These are phyloP conservation scores for Yarrowia sp. DNA, from an alignment of 805 yeast genomes.

Conservation along the genomic window DNA sequence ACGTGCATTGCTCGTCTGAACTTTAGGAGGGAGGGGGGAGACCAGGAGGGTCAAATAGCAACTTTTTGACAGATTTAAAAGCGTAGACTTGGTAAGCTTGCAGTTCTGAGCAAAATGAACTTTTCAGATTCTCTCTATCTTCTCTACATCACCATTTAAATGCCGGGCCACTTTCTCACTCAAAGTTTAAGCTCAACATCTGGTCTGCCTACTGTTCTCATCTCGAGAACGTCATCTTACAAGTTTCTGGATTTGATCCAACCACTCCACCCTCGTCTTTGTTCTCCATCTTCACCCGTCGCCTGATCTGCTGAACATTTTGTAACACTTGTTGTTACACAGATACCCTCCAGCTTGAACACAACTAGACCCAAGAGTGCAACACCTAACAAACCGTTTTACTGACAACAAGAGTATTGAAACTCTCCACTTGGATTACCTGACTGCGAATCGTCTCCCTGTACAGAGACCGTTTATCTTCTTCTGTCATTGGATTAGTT, in stretches of 20 bases:
- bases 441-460: too few species aligned
- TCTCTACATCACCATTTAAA: not conserved
- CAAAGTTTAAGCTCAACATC: constrained; percentile 23
- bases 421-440: too few species aligned
- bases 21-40: not conserved
- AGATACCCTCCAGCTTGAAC: too few species aligned
- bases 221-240: not conserved
- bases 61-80: not conserved
- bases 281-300: too few species aligned
- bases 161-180: too few species aligned
- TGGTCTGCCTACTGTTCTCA: not conserved
- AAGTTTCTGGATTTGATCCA: not conserved
- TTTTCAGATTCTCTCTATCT: not conserved
- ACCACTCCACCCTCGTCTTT: not conserved
- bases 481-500: too few species aligned
- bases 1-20: constrained; percentile 26
- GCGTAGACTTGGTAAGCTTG: not conserved
- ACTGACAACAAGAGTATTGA: too few species aligned
- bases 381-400: too few species aligned
- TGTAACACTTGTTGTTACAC: too few species aligned
- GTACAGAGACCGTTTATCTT: too few species aligned
- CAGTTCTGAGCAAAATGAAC: not conserved
- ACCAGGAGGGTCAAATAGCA: not conserved
- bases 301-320: too few species aligned
- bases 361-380: too few species aligned